Percentiles rank a stretch among this genome's conserved stretches.
phyloP scores from a whole-genome alignment of 2,329 filamentous ascomycete species.

The Apiospora aurea region DNA sequence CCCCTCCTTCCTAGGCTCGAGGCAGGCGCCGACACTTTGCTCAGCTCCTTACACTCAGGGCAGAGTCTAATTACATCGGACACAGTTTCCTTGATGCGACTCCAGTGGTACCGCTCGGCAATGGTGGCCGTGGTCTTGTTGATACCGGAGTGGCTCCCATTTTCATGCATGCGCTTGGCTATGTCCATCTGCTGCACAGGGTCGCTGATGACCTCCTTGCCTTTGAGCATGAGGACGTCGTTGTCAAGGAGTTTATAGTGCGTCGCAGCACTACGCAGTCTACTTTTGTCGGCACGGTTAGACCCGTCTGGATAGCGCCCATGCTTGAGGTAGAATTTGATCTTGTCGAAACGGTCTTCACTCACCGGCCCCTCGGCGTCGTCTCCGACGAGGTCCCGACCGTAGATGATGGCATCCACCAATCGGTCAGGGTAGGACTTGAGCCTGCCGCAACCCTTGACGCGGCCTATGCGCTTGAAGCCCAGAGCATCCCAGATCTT shows the following conservation, averaged over 20 bases:
- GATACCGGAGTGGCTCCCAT: conserved; percentile 83
- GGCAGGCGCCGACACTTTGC: conserved; percentile 56
- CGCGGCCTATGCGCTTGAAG: conserved; percentile 89
- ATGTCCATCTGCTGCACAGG: conserved; percentile 91
- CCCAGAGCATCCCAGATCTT: conserved; percentile 91
- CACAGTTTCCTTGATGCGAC: conserved; percentile 96
- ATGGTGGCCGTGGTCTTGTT: conserved; percentile 98
- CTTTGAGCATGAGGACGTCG: conserved; percentile 93
- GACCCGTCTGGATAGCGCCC: conserved; percentile 92
- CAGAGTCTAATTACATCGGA: conserved; percentile 94
- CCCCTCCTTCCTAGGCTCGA: conserved; percentile 23
- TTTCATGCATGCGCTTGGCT: conserved; percentile 76
- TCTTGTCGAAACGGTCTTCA: conserved; percentile 98
- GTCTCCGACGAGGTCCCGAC: conserved; percentile 62
- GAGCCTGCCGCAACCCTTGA: conserved; percentile 75
- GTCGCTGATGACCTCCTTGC: conserved; percentile 95
- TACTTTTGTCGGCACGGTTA: conserved; percentile 93
- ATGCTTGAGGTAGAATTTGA: conserved; percentile 95
- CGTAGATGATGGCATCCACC: conserved; percentile 81
- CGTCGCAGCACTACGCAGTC: conserved; percentile 89
- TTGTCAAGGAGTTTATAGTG: conserved; percentile 86
- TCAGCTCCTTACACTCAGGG: conserved; percentile 82
- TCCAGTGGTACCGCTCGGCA: conserved; percentile 95
- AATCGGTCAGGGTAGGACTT: conserved; percentile 72
- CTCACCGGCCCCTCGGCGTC: conserved; percentile 77